Evolutionary conservation across 169 alveolate genomes (phyloP).

Genomic region (Plasmodium berghei): DNA sequence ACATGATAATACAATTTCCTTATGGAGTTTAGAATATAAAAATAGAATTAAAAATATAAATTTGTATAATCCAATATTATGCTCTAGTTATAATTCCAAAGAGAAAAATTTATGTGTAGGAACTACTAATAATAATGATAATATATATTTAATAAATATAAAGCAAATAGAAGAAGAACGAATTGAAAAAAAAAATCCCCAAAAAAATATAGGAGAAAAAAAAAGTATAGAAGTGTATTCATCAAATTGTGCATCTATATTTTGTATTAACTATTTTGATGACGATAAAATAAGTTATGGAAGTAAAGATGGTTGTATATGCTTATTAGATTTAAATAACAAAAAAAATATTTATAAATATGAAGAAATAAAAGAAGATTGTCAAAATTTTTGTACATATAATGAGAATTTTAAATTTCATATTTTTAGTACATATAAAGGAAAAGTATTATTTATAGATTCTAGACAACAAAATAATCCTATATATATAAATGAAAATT

Average conservation of each 20-base stretch:
- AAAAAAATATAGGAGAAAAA: background rate
- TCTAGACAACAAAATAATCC: slow-evolving; percentile 28
- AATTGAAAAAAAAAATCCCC: no score
- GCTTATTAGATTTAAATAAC: slow-evolving; percentile 42
- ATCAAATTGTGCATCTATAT: slow-evolving; percentile 48
- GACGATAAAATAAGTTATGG: slow-evolving; percentile 57
- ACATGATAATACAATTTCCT: slow-evolving; percentile 35
- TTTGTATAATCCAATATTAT: slow-evolving; percentile 35
- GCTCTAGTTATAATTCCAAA: slow-evolving; percentile 31
- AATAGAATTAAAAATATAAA: slow-evolving; percentile 24
- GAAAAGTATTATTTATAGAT: slow-evolving; percentile 47
- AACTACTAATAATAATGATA: slow-evolving; percentile 35
- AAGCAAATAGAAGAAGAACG: background rate
- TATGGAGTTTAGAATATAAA: slow-evolving; percentile 27
- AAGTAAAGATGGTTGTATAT: slow-evolving; percentile 60
- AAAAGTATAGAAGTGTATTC: slow-evolving; percentile 9
- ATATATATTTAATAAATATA: slow-evolving; percentile 45
- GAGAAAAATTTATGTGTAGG: slow-evolving; percentile 30
- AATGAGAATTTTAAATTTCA: slow-evolving; percentile 14
- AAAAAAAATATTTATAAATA: slow-evolving; percentile 53
- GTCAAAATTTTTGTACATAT: slow-evolving; percentile 28
- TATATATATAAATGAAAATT: slow-evolving; percentile 28
- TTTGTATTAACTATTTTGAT: slow-evolving; percentile 50
- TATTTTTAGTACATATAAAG: slow-evolving; percentile 57
- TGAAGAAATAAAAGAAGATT: slow-evolving; percentile 41